Base-by-base conservation (phyloP, 768 basidiomycete species). In the Suillus clintonianus region DNA sequence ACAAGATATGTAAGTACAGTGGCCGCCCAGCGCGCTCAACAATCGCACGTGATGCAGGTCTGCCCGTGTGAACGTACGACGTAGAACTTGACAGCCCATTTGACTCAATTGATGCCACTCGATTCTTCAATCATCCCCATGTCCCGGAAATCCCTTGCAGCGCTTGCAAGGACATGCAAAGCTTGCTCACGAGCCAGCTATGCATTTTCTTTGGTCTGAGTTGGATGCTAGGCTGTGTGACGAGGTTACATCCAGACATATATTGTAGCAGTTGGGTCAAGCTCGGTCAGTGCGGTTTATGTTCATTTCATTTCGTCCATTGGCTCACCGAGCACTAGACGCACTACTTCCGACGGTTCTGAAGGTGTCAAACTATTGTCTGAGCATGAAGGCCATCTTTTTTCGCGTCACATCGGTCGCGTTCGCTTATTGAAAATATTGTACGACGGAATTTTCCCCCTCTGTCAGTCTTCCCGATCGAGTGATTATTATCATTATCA, bases 81-180 rank as follows among this genome's bases (percentile, higher is more conserved):
- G 27, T 27, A 27, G 27, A n/a, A n/a, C 4, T 4, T 27, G 27
- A 27, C 27, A 27, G 27, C n/a, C 27, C 27, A 27, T 27, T 27
- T 27, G 27, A 27, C 27, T 27, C 27, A 27, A 27, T 27, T 27
- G 27, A 27, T 27, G 27, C 27, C 27, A 27, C 27, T 27, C 27
- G 27, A 27, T 27, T 27, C 4, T 2, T 27, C 4, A 27, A 27
- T 27, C 27, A 27, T 27, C 27, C 2, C 4, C 27, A 27, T 27
- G 27, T 27, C 27, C 27, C 37, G 32, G 22, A 56, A 39, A 34
- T 39, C 53, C 15, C 8, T 58, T 7, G 54, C 60, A 54, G 60
- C 22, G 13, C 48, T 61, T 37, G 54, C 60, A 22, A 58, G 51
- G 51, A 61, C 53, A 54, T 61, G 60, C 39, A 61, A 58, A 27